Conservation (phyloP, 805 yeast genomes). For the Saccharomycopsis synnaedendra region DNA sequence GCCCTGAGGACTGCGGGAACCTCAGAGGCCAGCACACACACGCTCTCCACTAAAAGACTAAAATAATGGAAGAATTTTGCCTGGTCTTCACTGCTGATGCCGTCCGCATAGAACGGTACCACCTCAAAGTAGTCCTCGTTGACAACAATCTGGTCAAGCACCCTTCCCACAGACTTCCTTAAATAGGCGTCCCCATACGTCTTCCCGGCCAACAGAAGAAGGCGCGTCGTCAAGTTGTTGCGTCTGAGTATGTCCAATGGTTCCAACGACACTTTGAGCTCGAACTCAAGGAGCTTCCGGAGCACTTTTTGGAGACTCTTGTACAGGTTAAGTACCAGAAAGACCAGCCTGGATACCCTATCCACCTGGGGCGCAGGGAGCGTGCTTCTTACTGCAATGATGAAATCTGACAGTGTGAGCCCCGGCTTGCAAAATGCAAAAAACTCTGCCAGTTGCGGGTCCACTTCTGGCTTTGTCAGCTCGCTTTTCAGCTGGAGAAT, state of each 20-base stretch:
- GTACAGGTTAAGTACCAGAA: slow-evolving; percentile 3
- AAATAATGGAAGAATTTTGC: slow-evolving; percentile 45
- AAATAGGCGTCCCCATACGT: slow-evolving; percentile 55
- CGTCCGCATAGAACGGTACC: slow-evolving; percentile 30
- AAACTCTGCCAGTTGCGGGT: background rate
- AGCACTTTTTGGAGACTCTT: background rate
- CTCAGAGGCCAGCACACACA: slow-evolving; percentile 38
- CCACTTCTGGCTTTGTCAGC: background rate
- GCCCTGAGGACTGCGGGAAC: slow-evolving; percentile 66
- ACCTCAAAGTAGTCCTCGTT: slow-evolving; percentile 46
- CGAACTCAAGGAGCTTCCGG: slow-evolving; percentile 5
- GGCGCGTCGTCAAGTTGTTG: slow-evolving; percentile 57
- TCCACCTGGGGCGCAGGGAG: slow-evolving; percentile 7
- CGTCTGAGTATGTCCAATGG: slow-evolving; percentile 57
- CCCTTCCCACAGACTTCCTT: slow-evolving; percentile 38
- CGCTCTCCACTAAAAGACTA: slow-evolving; percentile 43
- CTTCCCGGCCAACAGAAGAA: slow-evolving; percentile 60
- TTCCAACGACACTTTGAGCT: slow-evolving; percentile 19
- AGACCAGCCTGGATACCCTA: slow-evolving; percentile 5
- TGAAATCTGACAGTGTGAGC: slow-evolving; percentile 24
- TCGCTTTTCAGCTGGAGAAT: slow-evolving; percentile 1
- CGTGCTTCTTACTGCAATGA: slow-evolving; percentile 26
- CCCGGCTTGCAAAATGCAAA: slow-evolving; percentile 2
- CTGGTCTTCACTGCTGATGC: slow-evolving; percentile 28
- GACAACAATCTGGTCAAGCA: slow-evolving; percentile 40